Evolutionary conservation across 2,329 filamentous ascomycete species (phyloP).

Genomic region (Hymenoscyphus fructigenus): DNA sequence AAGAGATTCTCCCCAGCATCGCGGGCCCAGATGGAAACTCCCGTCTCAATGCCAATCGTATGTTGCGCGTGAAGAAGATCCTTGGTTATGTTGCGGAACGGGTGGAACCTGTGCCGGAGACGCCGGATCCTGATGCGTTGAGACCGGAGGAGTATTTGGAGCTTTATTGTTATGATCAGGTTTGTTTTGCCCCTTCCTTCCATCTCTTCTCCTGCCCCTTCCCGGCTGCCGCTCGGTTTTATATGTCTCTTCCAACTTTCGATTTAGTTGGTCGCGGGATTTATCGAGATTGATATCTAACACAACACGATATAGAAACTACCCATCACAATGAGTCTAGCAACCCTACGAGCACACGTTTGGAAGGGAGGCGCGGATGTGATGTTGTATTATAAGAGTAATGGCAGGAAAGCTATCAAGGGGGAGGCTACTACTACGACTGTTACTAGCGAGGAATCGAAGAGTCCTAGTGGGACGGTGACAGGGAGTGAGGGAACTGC

Average conservation of each 20-base stretch:
- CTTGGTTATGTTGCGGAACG: conserved; percentile 88
- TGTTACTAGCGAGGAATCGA: neutral
- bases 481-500: neutral
- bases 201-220: neutral
- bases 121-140: conserved; percentile 58
- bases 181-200: conserved; percentile 42
- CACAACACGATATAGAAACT: conserved; percentile 43
- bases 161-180: conserved; percentile 90
- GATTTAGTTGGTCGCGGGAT: too few relatives aligned
- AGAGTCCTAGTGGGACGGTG: neutral
- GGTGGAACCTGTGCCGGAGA: conserved; percentile 69
- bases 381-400: conserved; percentile 84
- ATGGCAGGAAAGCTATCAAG: conserved; percentile 57
- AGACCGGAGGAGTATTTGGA: conserved; percentile 92
- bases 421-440: conserved; percentile 14
- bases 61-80: conserved; percentile 95
- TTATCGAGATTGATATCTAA: too few relatives aligned
- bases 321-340: conserved; percentile 84
- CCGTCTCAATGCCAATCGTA: conserved; percentile 91
- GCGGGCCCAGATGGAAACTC: conserved; percentile 76
- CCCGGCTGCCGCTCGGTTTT: neutral
- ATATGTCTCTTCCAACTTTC: conserved; percentile 33
- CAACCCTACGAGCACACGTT: conserved; percentile 84
- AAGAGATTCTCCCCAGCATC: conserved; percentile 72
- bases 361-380: conserved; percentile 97